Base-by-base conservation (phyloP, 2,329 filamentous ascomycete species). In the Dactylonectria estremocensis region DNA sequence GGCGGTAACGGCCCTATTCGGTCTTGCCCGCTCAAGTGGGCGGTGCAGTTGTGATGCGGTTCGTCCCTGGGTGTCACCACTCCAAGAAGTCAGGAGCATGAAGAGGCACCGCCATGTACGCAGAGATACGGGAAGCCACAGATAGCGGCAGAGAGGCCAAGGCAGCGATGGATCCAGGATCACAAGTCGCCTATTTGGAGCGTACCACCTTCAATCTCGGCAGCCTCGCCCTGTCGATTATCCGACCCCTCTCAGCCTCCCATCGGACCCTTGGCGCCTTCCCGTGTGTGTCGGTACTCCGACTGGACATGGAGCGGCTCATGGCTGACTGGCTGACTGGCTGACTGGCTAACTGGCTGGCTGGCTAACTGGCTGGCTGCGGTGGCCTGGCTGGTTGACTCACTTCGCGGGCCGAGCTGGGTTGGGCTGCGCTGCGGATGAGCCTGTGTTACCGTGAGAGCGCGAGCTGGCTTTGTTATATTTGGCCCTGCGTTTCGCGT, bases 391-490 rank as follows among this genome's bases (percentile, higher is more conserved):
- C 57, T 40, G 20, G 31, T 49, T 60, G 49, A 65, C 62, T 65
- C 62, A 49, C 49, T 43, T 48, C 48, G 55, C 20, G 14, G 45
- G 14, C 43, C 46, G 62, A 33, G 40, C 60, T 56, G 57, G 22
- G 43, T 37, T 56, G 50, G 35, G 57, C 43, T 60, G 45, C 50
- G 33, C 43, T 59, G 45, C 22, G 20, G 53, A 60, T 13, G 45
- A 57, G 64, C 28, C 45, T 62, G 64, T 62, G 64, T 66, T 61
- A 61, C 64, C 53, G 20, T 33, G 58, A 53, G 7, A 49, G 35
- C 49, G 35, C 33, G 58, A 48, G 45, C 31, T 56, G 50, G 49
- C 53, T 45, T 66, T 56, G 24, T 62, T 62, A 61, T 61, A 66
- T 61, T 53, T 66, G 43, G 52, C 45, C 48, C 10, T 20, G 57